Base-by-base conservation (phyloP, 768 basidiomycete species). In the Lactarius sp. region DNA sequence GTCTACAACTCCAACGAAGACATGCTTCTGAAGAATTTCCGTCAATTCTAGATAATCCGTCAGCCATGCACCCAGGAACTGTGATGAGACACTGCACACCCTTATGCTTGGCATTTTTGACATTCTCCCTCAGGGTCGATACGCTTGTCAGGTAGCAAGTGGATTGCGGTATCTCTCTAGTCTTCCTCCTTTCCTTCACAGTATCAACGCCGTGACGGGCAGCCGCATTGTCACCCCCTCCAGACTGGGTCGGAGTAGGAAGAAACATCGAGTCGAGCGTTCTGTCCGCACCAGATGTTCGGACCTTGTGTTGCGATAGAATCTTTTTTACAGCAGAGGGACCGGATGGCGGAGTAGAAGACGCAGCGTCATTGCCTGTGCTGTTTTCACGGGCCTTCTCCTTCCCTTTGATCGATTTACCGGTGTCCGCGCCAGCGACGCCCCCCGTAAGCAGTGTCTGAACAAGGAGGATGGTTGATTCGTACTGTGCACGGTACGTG, bases 181-280 rank as follows among this genome's bases (percentile, higher is more conserved):
- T 60, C 60, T 54, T 66, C 44, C 56, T 50, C 49, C 57, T 22
- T 52, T 56, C 61, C 55, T 54, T 52, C 41, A 44, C 47, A n/a
- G 20, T 7, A 34, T 56, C 64, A 13, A 46, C 67, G 69, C 47
- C 46, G 16, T 39, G 36, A 52, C 51, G 56, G 13, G 51, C 49
- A 36, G 36, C 12, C 22, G 22, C 5, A 34, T 50, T 39, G 1
- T 56, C 59, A 33, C 27, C 58, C 62, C 22, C 68, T 71, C 62
- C 56, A 56, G 69, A 51, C 69, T 76, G 82, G 6, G 80, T 77
- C 3, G 85, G 82, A 65, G 86, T 83, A 27, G 75, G 70, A 10
- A 90, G 87, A 65, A 98, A 90, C 92, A 98, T 97, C 0, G 94
- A 94, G 71, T 98, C 96, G 16, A 99, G 81, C 0, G 95, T 98